Evolutionary conservation across 2,329 filamentous ascomycete genomes (phyloP).

Genomic region (Sclerotinia glacialis): DNA sequence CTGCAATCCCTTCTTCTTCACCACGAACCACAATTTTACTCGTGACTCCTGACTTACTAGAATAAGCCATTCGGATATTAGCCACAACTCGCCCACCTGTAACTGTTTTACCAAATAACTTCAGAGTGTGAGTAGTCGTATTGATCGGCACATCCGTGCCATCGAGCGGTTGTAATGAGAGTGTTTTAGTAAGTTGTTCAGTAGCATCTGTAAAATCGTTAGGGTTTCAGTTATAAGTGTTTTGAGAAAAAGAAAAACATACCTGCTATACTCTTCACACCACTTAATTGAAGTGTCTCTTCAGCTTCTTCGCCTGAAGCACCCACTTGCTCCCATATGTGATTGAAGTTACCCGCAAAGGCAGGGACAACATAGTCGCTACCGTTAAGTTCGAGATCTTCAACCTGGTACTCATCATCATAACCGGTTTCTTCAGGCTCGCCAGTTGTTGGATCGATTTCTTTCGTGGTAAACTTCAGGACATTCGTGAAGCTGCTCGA

Average conservation of each 20-base stretch:
- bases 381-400: slow-evolving; percentile 84
- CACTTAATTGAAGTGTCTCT: slow-evolving; percentile 84
- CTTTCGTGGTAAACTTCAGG: slow-evolving; percentile 96
- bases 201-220: slow-evolving; percentile 67
- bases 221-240: slow-evolving; percentile 27
- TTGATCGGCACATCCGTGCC: slow-evolving; percentile 89
- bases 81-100: slow-evolving; percentile 85
- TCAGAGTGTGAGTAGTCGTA: slow-evolving; percentile 88
- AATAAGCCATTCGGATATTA: slow-evolving; percentile 88
- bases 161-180: slow-evolving; percentile 90
- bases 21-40: slow-evolving; percentile 91
- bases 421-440: slow-evolving; percentile 91
- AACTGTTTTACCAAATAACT: slow-evolving; percentile 93
- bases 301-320: slow-evolving; percentile 85
- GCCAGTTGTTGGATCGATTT: slow-evolving; percentile 91
- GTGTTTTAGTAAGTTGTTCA: slow-evolving; percentile 79
- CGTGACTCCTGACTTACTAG: slow-evolving; percentile 87
- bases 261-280: slow-evolving; percentile 91
- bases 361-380: slow-evolving; percentile 92
- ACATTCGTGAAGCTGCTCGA: slow-evolving; percentile 83
- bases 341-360: slow-evolving; percentile 92
- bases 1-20: slow-evolving; percentile 89
- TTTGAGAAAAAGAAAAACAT: slow-evolving; percentile 34
- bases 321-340: slow-evolving; percentile 91
- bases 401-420: slow-evolving; percentile 96